A percentile compares a stretch with the other conserved stretches of the same genome.
Evolutionary conservation across 1,284 basidiomycete genomes (phyloP).

Genomic region (Leccinum subrobustum): DNA sequence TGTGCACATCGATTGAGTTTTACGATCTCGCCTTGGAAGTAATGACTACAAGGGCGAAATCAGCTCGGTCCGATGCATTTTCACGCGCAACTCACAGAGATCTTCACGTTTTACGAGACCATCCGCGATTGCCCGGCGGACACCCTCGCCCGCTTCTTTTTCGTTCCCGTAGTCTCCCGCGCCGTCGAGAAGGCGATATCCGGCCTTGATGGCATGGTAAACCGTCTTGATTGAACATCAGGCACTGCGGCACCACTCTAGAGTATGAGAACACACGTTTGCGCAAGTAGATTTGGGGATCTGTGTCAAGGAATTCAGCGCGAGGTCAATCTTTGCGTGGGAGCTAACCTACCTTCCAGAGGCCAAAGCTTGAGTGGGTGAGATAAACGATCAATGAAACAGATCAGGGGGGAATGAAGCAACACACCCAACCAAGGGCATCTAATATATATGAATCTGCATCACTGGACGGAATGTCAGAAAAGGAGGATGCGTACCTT

Average conservation of each 20-base stretch:
- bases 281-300: slow-evolving; percentile 58
- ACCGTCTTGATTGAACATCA: slow-evolving; percentile 45
- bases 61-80: not conserved
- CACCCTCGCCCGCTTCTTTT: slow-evolving; percentile 78
- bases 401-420: not conserved
- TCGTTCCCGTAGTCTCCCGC: slow-evolving; percentile 87
- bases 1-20: not conserved
- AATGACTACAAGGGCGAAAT: slow-evolving; percentile 46
- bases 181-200: slow-evolving; percentile 82
- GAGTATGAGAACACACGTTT: slow-evolving; percentile 42
- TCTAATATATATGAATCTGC: slow-evolving; percentile 14
- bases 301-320: slow-evolving; percentile 34
- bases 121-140: slow-evolving; percentile 71
- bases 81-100: slow-evolving; percentile 56
- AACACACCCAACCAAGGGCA: slow-evolving; percentile 35
- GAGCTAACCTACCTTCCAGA: slow-evolving; percentile 56
- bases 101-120: slow-evolving; percentile 75
- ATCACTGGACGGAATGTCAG: not conserved
- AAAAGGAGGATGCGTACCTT: slow-evolving; percentile 38
- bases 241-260: not conserved
- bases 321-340: not conserved
- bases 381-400: not conserved
- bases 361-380: slow-evolving; percentile 50
- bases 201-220: slow-evolving; percentile 68
- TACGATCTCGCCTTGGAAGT: slow-evolving; percentile 56